Conservation (phyloP, 176 grass and related monocot species). For the Oropetium thomaeum region DNA sequence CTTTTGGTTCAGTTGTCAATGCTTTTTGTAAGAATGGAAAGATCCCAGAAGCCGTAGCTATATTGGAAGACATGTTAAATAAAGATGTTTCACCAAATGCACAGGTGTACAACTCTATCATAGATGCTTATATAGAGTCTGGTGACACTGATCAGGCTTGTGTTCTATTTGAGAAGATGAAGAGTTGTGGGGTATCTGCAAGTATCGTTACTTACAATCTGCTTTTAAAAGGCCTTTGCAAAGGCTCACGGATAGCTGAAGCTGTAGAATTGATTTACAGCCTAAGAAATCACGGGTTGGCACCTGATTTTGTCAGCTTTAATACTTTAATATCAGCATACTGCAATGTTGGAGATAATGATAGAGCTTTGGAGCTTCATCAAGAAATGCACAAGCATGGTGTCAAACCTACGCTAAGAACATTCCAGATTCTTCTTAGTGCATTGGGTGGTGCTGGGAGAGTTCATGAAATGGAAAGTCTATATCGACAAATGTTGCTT, state of each 20-base stretch:
- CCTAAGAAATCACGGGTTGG: constrained; percentile 38
- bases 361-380: constrained; percentile 50
- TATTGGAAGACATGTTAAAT: constrained; percentile 55
- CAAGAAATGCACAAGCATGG: constrained; percentile 47
- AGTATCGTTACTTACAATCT: constrained; percentile 67
- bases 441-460: constrained; percentile 40
- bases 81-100: constrained; percentile 60
- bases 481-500: constrained; percentile 51
- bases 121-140: constrained; percentile 50
- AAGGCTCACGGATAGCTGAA: constrained; percentile 40
- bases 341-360: constrained; percentile 42
- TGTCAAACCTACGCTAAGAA: constrained; percentile 44
- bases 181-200: constrained; percentile 44
- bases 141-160: constrained; percentile 36
- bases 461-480: constrained; percentile 47
- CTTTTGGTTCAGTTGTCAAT: constrained; percentile 68
- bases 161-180: constrained; percentile 46
- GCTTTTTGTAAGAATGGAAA: constrained; percentile 62
- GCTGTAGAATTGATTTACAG: constrained; percentile 41
- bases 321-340: constrained; percentile 57
- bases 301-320: constrained; percentile 59
- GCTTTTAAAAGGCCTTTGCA: constrained; percentile 60
- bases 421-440: constrained; percentile 42
- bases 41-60: constrained; percentile 55
- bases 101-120: constrained; percentile 55